Evolutionary conservation across 2,329 filamentous ascomycete species (phyloP).

Genomic region (Drechslerella stenobrocha): DNA sequence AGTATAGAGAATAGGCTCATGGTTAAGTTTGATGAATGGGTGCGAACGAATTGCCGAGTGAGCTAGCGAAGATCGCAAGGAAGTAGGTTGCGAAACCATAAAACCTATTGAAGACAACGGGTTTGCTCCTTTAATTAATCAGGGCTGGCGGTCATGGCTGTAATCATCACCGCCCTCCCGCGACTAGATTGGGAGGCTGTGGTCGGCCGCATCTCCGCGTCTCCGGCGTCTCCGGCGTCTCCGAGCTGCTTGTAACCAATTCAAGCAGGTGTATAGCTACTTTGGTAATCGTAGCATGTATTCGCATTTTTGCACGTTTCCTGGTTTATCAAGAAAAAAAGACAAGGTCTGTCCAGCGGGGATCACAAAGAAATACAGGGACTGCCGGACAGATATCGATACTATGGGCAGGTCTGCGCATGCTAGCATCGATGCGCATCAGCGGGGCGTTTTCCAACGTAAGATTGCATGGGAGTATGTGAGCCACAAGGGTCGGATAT

Average conservation of each 20-base stretch:
- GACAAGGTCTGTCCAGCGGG: neutral
- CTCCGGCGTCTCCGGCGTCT: no score
- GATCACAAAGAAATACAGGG: neutral
- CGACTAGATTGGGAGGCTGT: neutral
- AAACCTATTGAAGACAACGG: neutral
- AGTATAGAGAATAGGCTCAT: slow-evolving; percentile 7
- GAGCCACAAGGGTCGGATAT: slow-evolving; percentile 13
- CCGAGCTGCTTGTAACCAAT: neutral
- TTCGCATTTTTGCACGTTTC: neutral
- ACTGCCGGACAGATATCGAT: neutral
- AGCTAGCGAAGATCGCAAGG: neutral
- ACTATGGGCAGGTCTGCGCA: slow-evolving; percentile 1
- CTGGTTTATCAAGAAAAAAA: neutral
- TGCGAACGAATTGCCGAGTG: neutral
- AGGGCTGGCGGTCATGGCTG: neutral
- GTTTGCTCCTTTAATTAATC: neutral
- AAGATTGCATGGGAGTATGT: slow-evolving; percentile 2
- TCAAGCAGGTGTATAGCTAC: neutral
- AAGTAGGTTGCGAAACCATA: neutral
- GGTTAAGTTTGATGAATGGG: neutral
- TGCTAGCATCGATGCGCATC: neutral
- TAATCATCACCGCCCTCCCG: neutral
- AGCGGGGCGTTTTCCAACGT: neutral
- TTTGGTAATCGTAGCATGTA: neutral
- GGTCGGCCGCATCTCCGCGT: neutral